Percentiles rank a stretch among this genome's conserved stretches.
Evolutionary conservation across 257 asterid species (phyloP).

Genomic region (Mitragyna speciosa): DNA sequence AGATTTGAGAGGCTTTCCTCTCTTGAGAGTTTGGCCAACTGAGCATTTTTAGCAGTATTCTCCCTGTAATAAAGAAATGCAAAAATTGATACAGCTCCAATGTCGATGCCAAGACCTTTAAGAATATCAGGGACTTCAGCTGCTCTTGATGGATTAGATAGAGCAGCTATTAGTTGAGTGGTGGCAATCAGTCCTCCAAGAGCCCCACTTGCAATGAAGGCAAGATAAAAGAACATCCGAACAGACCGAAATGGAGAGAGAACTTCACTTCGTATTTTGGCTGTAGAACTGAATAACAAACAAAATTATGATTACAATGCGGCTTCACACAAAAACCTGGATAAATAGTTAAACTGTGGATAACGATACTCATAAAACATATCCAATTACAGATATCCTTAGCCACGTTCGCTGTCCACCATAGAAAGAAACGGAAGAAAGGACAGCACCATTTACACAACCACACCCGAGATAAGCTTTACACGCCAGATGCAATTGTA

Average conservation of each 20-base stretch:
- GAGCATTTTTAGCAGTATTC: conserved; percentile 73
- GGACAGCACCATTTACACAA: too few species aligned
- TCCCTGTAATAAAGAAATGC: conserved; percentile 84
- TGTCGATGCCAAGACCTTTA: conserved; percentile 73
- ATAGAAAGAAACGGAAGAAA: neutral
- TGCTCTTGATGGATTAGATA: conserved; percentile 70
- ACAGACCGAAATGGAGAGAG: conserved; percentile 88
- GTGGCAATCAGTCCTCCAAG: conserved; percentile 82
- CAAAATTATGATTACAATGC: conserved; percentile 28
- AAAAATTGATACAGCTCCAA: conserved; percentile 67
- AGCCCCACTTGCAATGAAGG: conserved; percentile 78
- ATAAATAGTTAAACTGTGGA: conserved; percentile 6
- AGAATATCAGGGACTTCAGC: conserved; percentile 58
- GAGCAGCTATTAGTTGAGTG: conserved; percentile 62
- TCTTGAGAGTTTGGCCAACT: conserved; percentile 72
- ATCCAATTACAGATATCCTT: neutral
- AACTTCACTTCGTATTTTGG: conserved; percentile 88
- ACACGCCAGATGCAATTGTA: too few species aligned
- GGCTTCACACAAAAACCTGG: conserved; percentile 24
- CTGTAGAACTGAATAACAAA: conserved; percentile 66
- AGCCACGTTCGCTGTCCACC: neutral
- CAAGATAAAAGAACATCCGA: conserved; percentile 89
- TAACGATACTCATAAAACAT: neutral
- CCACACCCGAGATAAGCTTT: neutral
- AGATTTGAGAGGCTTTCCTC: conserved; percentile 84